Evolutionary conservation across 1,284 basidiomycete genomes (phyloP).

Genomic region (Xerocomus cyaneibrunnescens): DNA sequence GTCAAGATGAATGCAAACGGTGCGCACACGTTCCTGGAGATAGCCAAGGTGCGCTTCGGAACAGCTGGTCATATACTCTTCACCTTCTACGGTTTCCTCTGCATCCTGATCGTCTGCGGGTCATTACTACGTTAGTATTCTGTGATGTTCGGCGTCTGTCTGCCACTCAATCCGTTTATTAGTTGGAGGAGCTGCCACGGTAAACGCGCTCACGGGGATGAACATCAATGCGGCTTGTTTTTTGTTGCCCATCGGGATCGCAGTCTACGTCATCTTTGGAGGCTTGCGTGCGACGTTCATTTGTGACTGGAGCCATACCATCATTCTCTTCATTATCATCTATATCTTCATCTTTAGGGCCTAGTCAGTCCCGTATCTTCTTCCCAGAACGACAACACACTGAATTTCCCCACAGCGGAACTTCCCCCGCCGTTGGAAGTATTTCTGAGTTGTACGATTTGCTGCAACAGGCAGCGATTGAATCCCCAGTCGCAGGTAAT

Average conservation of each 20-base stretch:
- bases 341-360: too few relatives aligned
- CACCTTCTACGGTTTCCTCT: constrained; percentile 63
- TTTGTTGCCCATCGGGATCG: constrained; percentile 49
- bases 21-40: constrained; percentile 57
- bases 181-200: constrained; percentile 63
- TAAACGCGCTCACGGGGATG: constrained; percentile 68
- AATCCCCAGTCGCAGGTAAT: too few relatives aligned
- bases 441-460: too few relatives aligned
- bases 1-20: constrained; percentile 61
- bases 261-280: constrained; percentile 47
- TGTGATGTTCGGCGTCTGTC: background rate
- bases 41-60: constrained; percentile 66
- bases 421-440: too few relatives aligned
- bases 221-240: constrained; percentile 62
- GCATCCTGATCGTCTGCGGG: constrained; percentile 59
- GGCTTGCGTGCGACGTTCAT: constrained; percentile 56
- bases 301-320: constrained; percentile 53
- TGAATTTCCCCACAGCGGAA: too few relatives aligned
- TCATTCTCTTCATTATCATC: too few relatives aligned
- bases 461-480: too few relatives aligned
- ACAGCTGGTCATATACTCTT: constrained; percentile 59
- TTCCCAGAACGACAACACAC: too few relatives aligned
- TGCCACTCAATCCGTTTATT: background rate
- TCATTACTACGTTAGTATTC: constrained; percentile 47
- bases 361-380: too few relatives aligned